Base-by-base conservation (phyloP, 331 rosid genomes). In the Quercus lobata region DNA sequence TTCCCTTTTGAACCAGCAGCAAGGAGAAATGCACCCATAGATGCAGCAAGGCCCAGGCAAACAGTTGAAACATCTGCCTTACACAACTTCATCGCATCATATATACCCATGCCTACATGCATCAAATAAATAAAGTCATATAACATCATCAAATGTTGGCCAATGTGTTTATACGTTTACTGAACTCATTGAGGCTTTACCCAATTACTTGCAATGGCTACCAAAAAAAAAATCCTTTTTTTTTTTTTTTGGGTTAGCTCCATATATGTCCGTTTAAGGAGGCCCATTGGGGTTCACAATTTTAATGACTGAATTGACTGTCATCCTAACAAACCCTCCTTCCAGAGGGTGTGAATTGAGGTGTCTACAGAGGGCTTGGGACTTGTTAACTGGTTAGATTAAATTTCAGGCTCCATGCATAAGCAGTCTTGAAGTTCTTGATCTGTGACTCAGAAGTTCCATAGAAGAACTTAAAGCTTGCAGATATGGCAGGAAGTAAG, bases 11-110 rank as follows among this genome's bases (percentile, higher is more conserved):
- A 21, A 63, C 99, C 99, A 66, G 97, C 21, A 76, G 99, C 98
- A 73, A 96, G 98, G 62, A 96, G 86, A 87, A 96, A 96, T 1
- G 99, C 99, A 74, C 99, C 96, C 98, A 93, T 96, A 11, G 98
- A 96, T 76, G 98, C 99, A 76, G 99, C 99, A 77, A 95, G 93
- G 74, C 99, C 99, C 10, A 91, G 71, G 82, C 99, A 96, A 75
- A 96, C 90, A 2, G 99, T 96, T 83, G 99, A 90, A 82, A 96
- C 89, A 79, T 96, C 98, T 29, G 98, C 98, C 83, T 91, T 96
- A 87, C 97, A 91, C 83, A 93, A 84, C 87, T 93, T 96, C 92
- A 96, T 96, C 49, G 97, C 99, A 81, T 96, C 99, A 79, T 96
- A 95, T 85, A 96, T 90, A 73, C 98, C 98, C 99, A 93, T 96